These are phyloP conservation scores for Sugiyamaella sp. DNA, from an alignment of 1,139 yeast genomes.

Conservation along the genomic window DNA sequence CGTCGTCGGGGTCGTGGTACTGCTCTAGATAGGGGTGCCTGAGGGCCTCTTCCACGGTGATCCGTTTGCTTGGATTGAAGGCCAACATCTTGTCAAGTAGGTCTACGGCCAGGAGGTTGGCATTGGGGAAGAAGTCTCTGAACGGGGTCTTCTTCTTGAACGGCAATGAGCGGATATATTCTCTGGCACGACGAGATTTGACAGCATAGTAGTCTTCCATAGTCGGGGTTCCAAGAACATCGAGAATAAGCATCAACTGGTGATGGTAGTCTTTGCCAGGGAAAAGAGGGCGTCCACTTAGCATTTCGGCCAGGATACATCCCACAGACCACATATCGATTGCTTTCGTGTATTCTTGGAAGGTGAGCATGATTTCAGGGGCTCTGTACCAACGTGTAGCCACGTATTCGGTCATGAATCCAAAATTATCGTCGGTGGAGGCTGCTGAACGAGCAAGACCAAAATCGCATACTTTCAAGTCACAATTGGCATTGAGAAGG, in stretches of 20 bases:
- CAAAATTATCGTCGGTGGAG: conserved; percentile 60
- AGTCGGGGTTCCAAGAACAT: conserved; percentile 86
- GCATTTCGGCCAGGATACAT: conserved; percentile 92
- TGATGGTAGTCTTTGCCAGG: conserved; percentile 95
- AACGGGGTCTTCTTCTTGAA: conserved; percentile 61
- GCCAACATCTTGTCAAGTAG: conserved; percentile 71
- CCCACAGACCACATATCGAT: conserved; percentile 98
- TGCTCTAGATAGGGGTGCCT: conserved; percentile 76
- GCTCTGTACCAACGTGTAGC: conserved; percentile 98
- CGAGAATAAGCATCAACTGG: conserved; percentile 84
- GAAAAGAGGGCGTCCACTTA: conserved; percentile 81
- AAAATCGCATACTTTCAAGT: conserved; percentile 90
- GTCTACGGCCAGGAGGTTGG: conserved; percentile 76
- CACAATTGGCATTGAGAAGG: conserved; percentile 88
- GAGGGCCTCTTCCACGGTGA: conserved; percentile 79
- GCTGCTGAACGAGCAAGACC: conserved; percentile 78
- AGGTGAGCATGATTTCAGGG: conserved; percentile 94
- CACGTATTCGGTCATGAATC: conserved; percentile 92
- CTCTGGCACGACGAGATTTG: conserved; percentile 82
- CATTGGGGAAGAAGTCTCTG: conserved; percentile 53
- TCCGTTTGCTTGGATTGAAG: conserved; percentile 78
- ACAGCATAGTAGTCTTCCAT: conserved; percentile 80
- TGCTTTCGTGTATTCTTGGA: conserved; percentile 90
- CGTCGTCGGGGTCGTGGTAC: conserved; percentile 85
- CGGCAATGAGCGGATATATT: conserved; percentile 78